A percentile compares a stretch with the other conserved stretches of the same genome.
Conservation (phyloP, 106 monocot genomes). For the Acanthochlamys bracteata region DNA sequence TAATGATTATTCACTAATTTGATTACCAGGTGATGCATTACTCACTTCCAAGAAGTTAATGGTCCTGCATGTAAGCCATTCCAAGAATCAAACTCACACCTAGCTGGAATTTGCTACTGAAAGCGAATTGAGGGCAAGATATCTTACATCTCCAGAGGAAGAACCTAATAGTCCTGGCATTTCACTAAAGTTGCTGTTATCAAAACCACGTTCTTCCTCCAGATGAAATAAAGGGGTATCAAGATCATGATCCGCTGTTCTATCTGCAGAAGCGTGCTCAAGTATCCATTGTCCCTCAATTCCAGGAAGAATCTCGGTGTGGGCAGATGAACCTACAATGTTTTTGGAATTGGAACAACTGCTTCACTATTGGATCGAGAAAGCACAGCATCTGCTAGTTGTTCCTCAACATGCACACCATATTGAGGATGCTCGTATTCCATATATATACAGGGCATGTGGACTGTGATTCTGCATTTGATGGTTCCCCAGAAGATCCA, state of each 20-base stretch:
- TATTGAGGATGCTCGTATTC: conserved; percentile 28
- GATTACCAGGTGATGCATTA: conserved; percentile 29
- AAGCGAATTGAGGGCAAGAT: neutral
- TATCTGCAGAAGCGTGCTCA: conserved; percentile 9
- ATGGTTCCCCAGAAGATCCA: conserved; percentile 11
- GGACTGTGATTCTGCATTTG: conserved; percentile 2
- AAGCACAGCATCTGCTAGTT: conserved; percentile 9
- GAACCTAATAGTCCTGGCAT: conserved; percentile 19
- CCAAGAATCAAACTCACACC: conserved; percentile 1
- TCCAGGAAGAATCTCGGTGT: conserved; percentile 11
- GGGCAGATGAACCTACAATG: conserved; percentile 17
- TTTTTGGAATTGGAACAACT: conserved; percentile 5
- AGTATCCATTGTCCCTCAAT: conserved; percentile 11
- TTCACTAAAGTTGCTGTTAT: conserved; percentile 15
- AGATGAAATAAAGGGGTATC: conserved; percentile 20
- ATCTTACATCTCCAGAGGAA: conserved; percentile 40
- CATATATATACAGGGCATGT: conserved; percentile 10
- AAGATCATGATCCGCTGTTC: conserved; percentile 6
- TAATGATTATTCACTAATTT: neutral
- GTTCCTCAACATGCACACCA: conserved; percentile 1
- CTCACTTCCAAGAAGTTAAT: conserved; percentile 55
- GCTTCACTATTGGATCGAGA: conserved; percentile 25
- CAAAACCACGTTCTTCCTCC: conserved; percentile 16
- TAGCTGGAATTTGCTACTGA: too few relatives aligned
- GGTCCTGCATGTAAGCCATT: conserved; percentile 31